Conservation (phyloP, 2,329 filamentous ascomycete genomes). For the Dactylellina haptotyla region DNA sequence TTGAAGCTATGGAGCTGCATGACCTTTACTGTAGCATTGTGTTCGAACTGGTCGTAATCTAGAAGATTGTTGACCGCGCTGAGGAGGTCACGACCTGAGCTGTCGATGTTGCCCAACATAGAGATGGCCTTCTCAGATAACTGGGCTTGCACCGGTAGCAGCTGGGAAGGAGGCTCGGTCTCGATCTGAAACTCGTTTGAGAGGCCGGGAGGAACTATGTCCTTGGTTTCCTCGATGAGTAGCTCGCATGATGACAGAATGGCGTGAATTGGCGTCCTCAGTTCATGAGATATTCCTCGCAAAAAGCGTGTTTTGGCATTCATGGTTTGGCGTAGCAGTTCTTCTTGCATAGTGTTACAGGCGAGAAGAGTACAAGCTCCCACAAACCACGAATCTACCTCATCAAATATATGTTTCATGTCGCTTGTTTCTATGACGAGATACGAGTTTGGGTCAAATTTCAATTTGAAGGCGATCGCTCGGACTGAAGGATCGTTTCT, state of each 20-base stretch:
- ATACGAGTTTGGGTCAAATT: conserved; percentile 59
- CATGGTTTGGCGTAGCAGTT: conserved; percentile 62
- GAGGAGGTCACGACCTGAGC: conserved; percentile 42
- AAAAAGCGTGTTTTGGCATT: conserved; percentile 64
- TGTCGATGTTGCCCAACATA: conserved; percentile 47
- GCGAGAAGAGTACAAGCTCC: conserved; percentile 62
- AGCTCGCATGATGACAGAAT: conserved; percentile 63
- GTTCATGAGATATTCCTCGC: conserved; percentile 64
- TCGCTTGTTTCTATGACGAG: conserved; percentile 63
- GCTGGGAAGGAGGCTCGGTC: conserved; percentile 55
- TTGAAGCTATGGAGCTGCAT: conserved; percentile 59
- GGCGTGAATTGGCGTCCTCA: conserved; percentile 65
- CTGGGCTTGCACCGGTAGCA: conserved; percentile 57
- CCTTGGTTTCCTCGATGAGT: conserved; percentile 62
- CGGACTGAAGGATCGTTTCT: conserved; percentile 60
- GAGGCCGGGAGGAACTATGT: conserved; percentile 57
- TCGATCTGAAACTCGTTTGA: conserved; percentile 65
- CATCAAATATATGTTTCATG: conserved; percentile 64
- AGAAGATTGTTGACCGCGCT: conserved; percentile 44
- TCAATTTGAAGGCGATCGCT: conserved; percentile 61
- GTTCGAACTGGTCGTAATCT: conserved; percentile 57
- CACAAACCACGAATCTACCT: conserved; percentile 65
- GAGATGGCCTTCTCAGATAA: conserved; percentile 31
- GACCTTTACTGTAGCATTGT: conserved; percentile 61
- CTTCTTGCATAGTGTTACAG: conserved; percentile 62